phyloP scores from a whole-genome alignment of 495 filamentous ascomycete genomes.

The Penicillium turbatum region DNA sequence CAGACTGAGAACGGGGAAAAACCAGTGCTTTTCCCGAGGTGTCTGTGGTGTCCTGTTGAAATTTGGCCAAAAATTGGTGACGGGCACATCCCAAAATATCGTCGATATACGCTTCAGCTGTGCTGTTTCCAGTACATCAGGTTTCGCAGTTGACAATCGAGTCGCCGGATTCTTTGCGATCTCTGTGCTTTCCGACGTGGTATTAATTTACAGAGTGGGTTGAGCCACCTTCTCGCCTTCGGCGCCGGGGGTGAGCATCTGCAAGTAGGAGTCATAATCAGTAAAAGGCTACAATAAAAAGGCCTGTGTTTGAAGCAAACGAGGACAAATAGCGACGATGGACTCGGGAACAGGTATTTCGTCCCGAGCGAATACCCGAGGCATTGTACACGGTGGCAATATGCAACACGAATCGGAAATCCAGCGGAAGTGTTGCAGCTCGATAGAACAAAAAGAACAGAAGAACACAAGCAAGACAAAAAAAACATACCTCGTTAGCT shows the following conservation, averaged over 20 bases:
- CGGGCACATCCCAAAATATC: background rate
- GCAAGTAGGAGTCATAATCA: constrained; percentile 10
- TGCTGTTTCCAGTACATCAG: background rate
- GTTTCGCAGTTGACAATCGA: constrained; percentile 1
- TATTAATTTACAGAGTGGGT: constrained; percentile 41
- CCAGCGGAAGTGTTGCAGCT: background rate
- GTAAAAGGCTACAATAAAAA: constrained; percentile 1
- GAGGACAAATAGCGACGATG: background rate
- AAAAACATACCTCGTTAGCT: constrained; percentile 58
- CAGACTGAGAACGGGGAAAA: background rate
- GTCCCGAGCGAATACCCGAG: constrained; percentile 2
- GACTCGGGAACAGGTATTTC: background rate
- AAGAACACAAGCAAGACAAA: background rate
- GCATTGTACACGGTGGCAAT: constrained; percentile 2
- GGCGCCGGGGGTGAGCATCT: constrained; percentile 48
- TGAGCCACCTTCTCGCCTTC: constrained; percentile 35
- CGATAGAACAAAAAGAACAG: background rate
- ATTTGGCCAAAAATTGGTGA: background rate
- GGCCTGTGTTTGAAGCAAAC: background rate
- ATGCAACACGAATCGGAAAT: background rate
- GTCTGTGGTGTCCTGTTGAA: background rate
- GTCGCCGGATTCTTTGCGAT: constrained; percentile 6
- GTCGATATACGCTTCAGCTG: background rate
- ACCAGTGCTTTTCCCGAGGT: background rate
- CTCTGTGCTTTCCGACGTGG: constrained; percentile 18